Conservation (phyloP, 257 asterid genomes). For the Thymus quinquecostatus region DNA sequence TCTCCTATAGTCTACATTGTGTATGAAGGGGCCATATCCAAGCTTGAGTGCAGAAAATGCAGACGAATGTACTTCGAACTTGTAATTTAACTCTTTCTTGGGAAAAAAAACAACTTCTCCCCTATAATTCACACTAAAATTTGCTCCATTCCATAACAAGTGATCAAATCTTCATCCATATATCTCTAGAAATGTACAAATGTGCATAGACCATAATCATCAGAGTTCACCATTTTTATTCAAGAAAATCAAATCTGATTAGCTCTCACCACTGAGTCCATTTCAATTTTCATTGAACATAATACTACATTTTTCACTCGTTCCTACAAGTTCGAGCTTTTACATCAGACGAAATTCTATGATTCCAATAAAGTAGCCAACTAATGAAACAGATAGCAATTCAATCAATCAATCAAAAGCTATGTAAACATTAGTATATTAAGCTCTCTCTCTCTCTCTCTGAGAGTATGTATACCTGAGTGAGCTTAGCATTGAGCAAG, state of each 20-base stretch:
- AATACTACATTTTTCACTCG: too few species aligned
- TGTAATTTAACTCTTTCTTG: neutral
- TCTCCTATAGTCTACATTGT: too few species aligned
- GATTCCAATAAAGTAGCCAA: neutral
- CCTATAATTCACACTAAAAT: neutral
- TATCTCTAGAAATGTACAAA: neutral
- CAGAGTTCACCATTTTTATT: neutral
- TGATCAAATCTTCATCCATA: neutral
- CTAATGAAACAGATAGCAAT: neutral
- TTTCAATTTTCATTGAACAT: neutral
- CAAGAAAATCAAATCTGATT: conserved; percentile 21
- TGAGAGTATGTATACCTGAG: conserved; percentile 54
- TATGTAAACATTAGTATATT: neutral
- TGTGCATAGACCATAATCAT: neutral
- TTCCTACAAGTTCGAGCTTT: too few species aligned
- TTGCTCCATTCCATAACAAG: neutral
- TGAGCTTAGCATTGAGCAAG: conserved; percentile 87
- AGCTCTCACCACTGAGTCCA: neutral
- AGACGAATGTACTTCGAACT: too few species aligned
- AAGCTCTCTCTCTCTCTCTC: conserved; percentile 8
- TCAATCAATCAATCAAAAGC: neutral
- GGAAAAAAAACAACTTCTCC: neutral
- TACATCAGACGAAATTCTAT: too few species aligned
- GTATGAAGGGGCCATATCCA: neutral
- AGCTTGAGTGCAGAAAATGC: neutral